Evolutionary conservation across 306 rosid genomes (phyloP).

Genomic region (Argentina anserina): DNA sequence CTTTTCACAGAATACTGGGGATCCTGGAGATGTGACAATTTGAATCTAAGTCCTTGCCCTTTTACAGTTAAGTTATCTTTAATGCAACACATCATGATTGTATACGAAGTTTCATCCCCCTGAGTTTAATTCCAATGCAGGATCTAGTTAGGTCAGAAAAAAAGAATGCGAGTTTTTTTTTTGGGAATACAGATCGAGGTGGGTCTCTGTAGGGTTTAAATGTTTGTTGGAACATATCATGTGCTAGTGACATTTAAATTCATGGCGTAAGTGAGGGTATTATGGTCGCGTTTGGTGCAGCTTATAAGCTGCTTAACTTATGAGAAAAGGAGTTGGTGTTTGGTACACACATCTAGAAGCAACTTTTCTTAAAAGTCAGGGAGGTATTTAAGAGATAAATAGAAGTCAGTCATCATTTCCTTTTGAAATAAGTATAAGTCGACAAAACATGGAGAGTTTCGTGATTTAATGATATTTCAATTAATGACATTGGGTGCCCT

Average conservation of each 20-base stretch:
- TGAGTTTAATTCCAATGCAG: constrained; percentile 32
- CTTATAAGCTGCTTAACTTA: no score
- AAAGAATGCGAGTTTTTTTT: background rate
- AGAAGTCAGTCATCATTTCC: no score
- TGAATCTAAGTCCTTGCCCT: constrained; percentile 67
- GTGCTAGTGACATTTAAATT: background rate
- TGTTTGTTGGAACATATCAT: background rate
- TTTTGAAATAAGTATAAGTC: no score
- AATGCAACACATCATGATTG: background rate
- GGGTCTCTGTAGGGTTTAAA: background rate
- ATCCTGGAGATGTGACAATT: constrained; percentile 64
- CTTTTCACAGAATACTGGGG: constrained; percentile 79
- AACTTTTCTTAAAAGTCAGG: no score
- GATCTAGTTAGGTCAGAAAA: constrained; percentile 46
- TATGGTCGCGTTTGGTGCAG: no score
- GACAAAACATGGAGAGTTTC: no score
- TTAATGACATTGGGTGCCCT: no score
- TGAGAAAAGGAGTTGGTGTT: no score
- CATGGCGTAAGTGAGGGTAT: background rate
- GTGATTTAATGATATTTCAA: no score
- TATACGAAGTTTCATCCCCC: background rate
- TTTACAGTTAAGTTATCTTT: constrained; percentile 60
- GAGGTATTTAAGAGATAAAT: no score
- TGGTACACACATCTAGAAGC: no score
- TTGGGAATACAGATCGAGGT: background rate